phyloP scores from a whole-genome alignment of 176 grass and related monocot species.

The Triticum timopheevii region DNA sequence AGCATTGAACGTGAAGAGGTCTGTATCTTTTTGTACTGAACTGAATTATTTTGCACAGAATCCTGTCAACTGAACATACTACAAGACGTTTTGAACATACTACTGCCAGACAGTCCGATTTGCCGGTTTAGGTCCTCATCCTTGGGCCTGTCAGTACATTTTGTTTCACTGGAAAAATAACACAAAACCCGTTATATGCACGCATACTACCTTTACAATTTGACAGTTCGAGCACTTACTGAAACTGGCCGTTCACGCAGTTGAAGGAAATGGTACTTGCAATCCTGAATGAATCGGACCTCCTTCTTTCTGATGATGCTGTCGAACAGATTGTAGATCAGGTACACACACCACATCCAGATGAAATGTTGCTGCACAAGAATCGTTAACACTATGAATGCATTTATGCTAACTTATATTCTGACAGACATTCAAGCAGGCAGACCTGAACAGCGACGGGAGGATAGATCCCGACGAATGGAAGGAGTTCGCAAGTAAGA shows the following conservation, averaged over 20 bases:
- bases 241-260: constrained; percentile 30
- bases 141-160: neutral
- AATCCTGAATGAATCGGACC: constrained; percentile 76
- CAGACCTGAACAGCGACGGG: constrained; percentile 59
- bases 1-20: constrained; percentile 86
- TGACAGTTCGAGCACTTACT: neutral
- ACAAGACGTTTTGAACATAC: neutral
- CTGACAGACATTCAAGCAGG: constrained; percentile 67
- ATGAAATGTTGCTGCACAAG: neutral
- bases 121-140: neutral
- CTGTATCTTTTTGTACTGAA: neutral
- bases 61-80: neutral
- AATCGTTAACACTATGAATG: neutral
- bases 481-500: constrained; percentile 48
- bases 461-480: constrained; percentile 76
- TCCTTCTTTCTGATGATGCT: constrained; percentile 71
- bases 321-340: constrained; percentile 79
- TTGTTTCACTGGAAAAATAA: neutral
- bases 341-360: constrained; percentile 47
- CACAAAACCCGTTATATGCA: neutral
- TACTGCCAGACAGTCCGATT: neutral
- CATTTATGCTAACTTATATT: constrained; percentile 20
- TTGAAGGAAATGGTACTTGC: constrained; percentile 93
- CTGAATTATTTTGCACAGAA: constrained; percentile 7
- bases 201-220: neutral